Evolutionary conservation across 192 early-diverging fungal genomes (phyloP).

Genomic region (Coemansia sp.): DNA sequence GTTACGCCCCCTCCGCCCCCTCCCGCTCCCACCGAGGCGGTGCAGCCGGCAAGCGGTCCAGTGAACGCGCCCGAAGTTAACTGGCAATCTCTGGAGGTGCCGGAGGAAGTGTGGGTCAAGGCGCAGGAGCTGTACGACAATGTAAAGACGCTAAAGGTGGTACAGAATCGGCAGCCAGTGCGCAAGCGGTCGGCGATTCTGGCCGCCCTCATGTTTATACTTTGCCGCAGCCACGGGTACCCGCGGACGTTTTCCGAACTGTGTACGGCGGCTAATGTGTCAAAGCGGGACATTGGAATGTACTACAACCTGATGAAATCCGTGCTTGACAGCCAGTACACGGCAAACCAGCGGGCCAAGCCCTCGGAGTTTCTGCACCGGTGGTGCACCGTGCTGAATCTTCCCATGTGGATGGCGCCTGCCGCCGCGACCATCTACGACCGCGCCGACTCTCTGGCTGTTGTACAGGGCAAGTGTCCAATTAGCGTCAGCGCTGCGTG

Average conservation of each 20-base stretch:
- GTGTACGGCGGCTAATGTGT: constrained; percentile 57
- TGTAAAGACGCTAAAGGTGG: constrained; percentile 57
- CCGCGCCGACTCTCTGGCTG: constrained; percentile 54
- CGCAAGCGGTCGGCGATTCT: constrained; percentile 60
- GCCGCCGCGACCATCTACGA: constrained; percentile 55
- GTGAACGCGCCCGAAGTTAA: constrained; percentile 26
- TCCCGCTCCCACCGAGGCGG: too few species aligned
- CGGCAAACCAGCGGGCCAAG: constrained; percentile 47
- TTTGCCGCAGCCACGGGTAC: constrained; percentile 55
- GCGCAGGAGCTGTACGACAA: constrained; percentile 50
- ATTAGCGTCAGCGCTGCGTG: constrained; percentile 60
- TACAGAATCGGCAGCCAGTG: constrained; percentile 63
- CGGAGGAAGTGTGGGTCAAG: constrained; percentile 28
- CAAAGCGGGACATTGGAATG: constrained; percentile 58
- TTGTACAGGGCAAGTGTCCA: constrained; percentile 63
- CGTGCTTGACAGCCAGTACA: constrained; percentile 49
- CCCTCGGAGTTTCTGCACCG: constrained; percentile 43
- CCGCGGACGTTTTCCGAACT: constrained; percentile 63
- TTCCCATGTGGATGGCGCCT: constrained; percentile 51
- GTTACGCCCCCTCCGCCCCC: too few species aligned
- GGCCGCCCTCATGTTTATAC: constrained; percentile 58
- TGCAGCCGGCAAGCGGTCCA: not conserved
- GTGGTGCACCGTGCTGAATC: constrained; percentile 56
- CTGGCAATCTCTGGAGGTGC: constrained; percentile 32
- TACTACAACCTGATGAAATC: constrained; percentile 62